Evolutionary conservation across 2,329 filamentous ascomycete genomes (phyloP).

Genomic region (Grosmannia penicillata): DNA sequence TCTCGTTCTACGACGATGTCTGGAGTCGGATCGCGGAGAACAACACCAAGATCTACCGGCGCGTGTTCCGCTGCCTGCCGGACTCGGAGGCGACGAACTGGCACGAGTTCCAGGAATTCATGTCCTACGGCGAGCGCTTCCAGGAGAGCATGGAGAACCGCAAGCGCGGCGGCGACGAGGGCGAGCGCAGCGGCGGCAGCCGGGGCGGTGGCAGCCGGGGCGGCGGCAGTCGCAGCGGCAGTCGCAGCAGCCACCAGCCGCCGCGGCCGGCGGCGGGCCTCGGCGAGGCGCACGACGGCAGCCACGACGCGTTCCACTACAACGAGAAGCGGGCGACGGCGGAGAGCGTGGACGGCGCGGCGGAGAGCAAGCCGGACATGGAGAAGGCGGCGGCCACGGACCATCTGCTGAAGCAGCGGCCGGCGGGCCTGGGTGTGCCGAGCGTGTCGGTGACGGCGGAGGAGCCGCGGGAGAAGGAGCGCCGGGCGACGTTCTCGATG

Average conservation of each 20-base stretch:
- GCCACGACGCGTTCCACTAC: not conserved
- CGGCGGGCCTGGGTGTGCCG: conserved; percentile 2
- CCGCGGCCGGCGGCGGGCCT: conserved; percentile 14
- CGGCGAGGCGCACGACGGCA: not conserved
- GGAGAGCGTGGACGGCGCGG: not conserved
- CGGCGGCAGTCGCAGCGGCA: not conserved
- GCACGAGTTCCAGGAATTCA: conserved; percentile 81
- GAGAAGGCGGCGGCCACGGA: conserved; percentile 17
- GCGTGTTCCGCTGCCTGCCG: conserved; percentile 93
- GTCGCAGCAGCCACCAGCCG: not conserved
- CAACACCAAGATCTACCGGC: conserved; percentile 87
- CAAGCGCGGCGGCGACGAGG: conserved; percentile 26
- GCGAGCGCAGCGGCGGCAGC: conserved; percentile 13
- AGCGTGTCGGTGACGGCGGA: not conserved
- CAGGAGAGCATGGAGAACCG: conserved; percentile 45
- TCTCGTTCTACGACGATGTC: conserved; percentile 70
- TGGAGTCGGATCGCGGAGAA: conserved; percentile 84
- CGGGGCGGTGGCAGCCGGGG: conserved; percentile 12
- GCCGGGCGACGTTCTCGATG: conserved; percentile 41
- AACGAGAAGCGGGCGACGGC: conserved; percentile 13
- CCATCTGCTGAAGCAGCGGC: conserved; percentile 11
- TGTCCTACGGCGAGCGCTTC: conserved; percentile 65
- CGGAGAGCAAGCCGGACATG: conserved; percentile 15
- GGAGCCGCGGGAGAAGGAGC: conserved; percentile 7
- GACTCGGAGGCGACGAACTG: conserved; percentile 89